Percentiles rank a stretch among this genome's conserved stretches.
Conservation (phyloP, 768 basidiomycete genomes). For the Suillus discolor region DNA sequence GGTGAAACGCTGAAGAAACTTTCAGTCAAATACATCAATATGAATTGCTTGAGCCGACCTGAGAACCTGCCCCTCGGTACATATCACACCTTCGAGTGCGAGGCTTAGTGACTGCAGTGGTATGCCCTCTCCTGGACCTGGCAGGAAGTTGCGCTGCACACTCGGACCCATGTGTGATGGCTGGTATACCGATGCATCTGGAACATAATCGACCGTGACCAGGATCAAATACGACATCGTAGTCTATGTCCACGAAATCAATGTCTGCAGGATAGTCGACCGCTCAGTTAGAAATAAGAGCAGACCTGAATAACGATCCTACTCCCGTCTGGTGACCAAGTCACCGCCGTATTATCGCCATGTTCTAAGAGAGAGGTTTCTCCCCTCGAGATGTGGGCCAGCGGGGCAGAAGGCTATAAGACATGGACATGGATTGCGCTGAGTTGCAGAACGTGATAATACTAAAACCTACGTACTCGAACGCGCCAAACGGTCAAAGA, state of each 20-base stretch:
- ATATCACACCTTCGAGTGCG: conserved; percentile 80
- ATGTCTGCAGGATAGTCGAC: conserved; percentile 5
- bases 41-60: conserved; percentile 46
- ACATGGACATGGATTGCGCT: conserved; percentile 8
- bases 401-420: conserved; percentile 64
- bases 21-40: conserved; percentile 6
- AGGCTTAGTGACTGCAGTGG: conserved; percentile 69
- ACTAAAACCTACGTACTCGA: conserved; percentile 51
- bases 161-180: conserved; percentile 47
- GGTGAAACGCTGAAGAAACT: conserved; percentile 64
- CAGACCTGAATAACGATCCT: conserved; percentile 80
- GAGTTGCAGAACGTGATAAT: neutral
- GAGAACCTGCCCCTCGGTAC: conserved; percentile 71
- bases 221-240: conserved; percentile 79
- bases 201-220: conserved; percentile 61
- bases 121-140: conserved; percentile 80
- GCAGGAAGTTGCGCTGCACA: conserved; percentile 68
- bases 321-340: conserved; percentile 85
- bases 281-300: conserved; percentile 9
- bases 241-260: conserved; percentile 52
- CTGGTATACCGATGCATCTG: conserved; percentile 57
- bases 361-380: conserved; percentile 77
- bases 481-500: conserved; percentile 83
- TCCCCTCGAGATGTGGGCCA: conserved; percentile 77
- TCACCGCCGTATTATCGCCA: conserved; percentile 73